These are phyloP conservation scores for Yamadazyma kanchanaburiensis DNA, from an alignment of 1,139 yeast species.

Conservation along the genomic window DNA sequence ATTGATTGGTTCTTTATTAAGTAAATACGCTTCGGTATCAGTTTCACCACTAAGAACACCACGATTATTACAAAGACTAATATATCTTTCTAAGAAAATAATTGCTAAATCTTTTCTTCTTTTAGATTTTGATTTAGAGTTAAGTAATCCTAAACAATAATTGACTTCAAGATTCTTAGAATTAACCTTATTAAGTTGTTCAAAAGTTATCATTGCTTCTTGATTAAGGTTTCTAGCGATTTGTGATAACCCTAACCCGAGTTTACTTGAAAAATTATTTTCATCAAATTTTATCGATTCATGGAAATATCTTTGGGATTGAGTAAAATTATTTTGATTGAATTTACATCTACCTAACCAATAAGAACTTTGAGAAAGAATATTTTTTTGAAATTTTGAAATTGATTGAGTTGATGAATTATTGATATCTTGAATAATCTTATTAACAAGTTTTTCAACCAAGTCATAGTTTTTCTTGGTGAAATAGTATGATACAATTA, in stretches of 20 bases:
- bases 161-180: constrained; percentile 74
- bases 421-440: constrained; percentile 39
- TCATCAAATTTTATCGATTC: constrained; percentile 67
- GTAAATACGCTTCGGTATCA: constrained; percentile 23
- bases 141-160: constrained; percentile 72
- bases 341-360: constrained; percentile 86
- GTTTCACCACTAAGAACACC: constrained; percentile 26
- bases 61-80: constrained; percentile 54
- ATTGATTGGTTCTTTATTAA: constrained; percentile 59
- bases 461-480: constrained; percentile 55
- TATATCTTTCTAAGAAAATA: constrained; percentile 66
- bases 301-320: constrained; percentile 71
- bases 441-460: constrained; percentile 56
- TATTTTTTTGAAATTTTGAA: constrained; percentile 28
- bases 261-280: constrained; percentile 60
- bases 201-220: constrained; percentile 85
- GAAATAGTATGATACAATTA: constrained; percentile 53
- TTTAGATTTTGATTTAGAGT: constrained; percentile 47
- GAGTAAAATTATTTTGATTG: constrained; percentile 53
- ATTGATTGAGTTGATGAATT: constrained; percentile 17
- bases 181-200: constrained; percentile 62
- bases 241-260: constrained; percentile 88
- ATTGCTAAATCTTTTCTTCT: constrained; percentile 52
- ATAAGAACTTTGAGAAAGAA: constrained; percentile 74
- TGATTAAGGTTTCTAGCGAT: constrained; percentile 69